Evolutionary conservation across 2,329 filamentous ascomycete species (phyloP), one percentile per base, ranked within the genome.

Genomic region (Ophiostoma fasciatum): DNA sequence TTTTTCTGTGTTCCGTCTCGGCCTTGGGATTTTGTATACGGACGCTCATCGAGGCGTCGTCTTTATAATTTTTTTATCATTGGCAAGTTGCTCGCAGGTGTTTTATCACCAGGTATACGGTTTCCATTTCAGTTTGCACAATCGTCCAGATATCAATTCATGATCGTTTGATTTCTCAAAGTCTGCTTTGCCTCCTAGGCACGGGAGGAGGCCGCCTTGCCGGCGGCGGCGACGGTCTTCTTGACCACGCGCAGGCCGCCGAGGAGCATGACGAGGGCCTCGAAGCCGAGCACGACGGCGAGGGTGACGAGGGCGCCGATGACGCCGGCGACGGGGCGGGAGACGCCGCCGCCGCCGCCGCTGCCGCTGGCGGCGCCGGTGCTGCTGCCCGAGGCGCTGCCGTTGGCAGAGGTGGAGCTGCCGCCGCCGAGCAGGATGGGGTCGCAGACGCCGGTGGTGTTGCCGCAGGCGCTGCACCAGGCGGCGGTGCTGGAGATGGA

Each of bases 391-490:
- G 48, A 48, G 14, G 43, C 45, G 6, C 11, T 36, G 32, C 15
- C 21, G 18, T 20, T 13, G 30, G 48, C 46, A 8, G 50, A 41
- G 4, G 48, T 40, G 13, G 50, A 38, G 5, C 47, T 40, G 11
- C 45, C 42, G 23, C 45, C 42, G 14, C 52, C 50, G 27, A 46
- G 49, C 17, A 47, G 38, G 15, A 45, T 43, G 1, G 54, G 46
- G 7, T 74, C 73, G 51, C 83, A 90, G 18, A 63, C 58, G 3
- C 75, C 78, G 0, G 73, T 78, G 0, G 66, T 68, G 58, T 82
- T 84, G 5, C 81, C 81, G 54, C 85, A 94, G 39, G 68, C 66
- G 2, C 54, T 51, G 59, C 84, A 94, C 84, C 84, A 93, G 37
- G 72, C 56, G 38, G 63, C 51, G 7, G 73, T 74, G 34, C 68